phyloP scores from a whole-genome alignment of 1,284 basidiomycete species.

The Vanrija pseudolonga region DNA sequence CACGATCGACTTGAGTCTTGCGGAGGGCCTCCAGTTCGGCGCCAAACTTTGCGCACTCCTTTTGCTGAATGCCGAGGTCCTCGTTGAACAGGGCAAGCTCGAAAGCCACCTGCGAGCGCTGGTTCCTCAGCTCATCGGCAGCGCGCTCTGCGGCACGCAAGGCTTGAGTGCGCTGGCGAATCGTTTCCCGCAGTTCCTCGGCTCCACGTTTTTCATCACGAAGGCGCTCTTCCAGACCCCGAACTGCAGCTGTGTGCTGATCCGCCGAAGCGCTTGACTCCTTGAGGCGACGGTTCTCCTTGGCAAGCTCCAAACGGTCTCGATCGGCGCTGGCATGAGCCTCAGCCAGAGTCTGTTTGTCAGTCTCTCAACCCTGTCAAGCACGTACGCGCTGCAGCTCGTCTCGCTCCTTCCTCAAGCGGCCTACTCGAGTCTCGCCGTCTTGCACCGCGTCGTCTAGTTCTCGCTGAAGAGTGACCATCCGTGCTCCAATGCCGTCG shows the following conservation, averaged over 20 bases:
- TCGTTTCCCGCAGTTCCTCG: conserved; percentile 14
- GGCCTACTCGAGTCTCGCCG: too few relatives aligned
- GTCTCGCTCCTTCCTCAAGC: too few relatives aligned
- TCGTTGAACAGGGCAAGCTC: conserved; percentile 36
- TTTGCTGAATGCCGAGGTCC: conserved; percentile 47
- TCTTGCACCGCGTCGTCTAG: background rate
- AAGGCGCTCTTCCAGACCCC: conserved; percentile 12
- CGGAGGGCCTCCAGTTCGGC: conserved; percentile 62
- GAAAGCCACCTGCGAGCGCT: conserved; percentile 2
- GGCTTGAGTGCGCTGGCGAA: conserved; percentile 11
- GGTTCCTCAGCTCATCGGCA: conserved; percentile 13
- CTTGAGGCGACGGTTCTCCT: background rate
- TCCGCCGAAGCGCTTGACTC: background rate
- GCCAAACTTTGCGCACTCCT: conserved; percentile 53
- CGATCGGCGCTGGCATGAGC: background rate
- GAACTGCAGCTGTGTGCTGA: background rate
- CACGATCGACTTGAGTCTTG: conserved; percentile 15
- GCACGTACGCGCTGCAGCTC: too few relatives aligned
- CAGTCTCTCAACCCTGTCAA: too few relatives aligned
- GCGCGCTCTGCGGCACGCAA: conserved; percentile 20
- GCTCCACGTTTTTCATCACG: conserved; percentile 8
- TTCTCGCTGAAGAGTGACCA: conserved; percentile 1
- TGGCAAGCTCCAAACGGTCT: background rate
- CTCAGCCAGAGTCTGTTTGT: background rate
- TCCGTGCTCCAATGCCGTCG: conserved; percentile 9